Percentiles rank a stretch among this genome's conserved stretches.
phyloP scores from a whole-genome alignment of 495 filamentous ascomycete species.

The Ascobolus immersus region DNA sequence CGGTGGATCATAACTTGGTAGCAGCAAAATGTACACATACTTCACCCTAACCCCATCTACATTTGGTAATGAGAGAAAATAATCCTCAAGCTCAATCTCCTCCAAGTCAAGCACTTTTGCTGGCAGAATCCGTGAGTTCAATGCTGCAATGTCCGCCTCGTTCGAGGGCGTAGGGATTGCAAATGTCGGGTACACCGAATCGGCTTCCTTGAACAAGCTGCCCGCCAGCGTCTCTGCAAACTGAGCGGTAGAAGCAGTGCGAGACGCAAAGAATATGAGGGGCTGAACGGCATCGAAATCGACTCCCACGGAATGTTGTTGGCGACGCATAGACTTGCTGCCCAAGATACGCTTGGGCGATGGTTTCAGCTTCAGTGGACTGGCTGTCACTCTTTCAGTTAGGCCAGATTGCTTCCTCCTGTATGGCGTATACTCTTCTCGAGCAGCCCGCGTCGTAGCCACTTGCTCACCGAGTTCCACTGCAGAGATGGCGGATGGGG shows the following conservation, averaged over 20 bases:
- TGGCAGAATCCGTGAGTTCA: constrained; percentile 21
- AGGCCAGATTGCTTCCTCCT: too few relatives aligned
- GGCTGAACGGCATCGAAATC: constrained; percentile 33
- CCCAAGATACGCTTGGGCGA: constrained; percentile 28
- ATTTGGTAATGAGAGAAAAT: constrained; percentile 42
- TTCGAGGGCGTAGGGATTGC: constrained; percentile 18
- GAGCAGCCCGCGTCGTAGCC: too few relatives aligned
- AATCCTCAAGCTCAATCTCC: constrained; percentile 74
- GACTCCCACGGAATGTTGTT: constrained; percentile 8
- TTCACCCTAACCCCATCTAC: constrained; percentile 19
- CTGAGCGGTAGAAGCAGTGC: constrained; percentile 54
- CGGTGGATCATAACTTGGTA: constrained; percentile 52
- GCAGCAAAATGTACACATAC: constrained; percentile 56
- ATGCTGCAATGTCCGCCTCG: constrained; percentile 5
- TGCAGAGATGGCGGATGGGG: too few relatives aligned
- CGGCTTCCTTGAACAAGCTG: constrained; percentile 11
- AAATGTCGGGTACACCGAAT: constrained; percentile 9
- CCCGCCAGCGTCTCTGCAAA: constrained; percentile 28
- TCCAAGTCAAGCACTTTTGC: constrained; percentile 55
- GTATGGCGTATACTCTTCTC: too few relatives aligned
- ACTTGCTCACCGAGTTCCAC: too few relatives aligned
- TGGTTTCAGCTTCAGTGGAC: constrained; percentile 2
- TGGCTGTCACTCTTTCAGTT: constrained; percentile 5
- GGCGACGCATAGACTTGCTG: constrained; percentile 17
- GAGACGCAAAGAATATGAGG: constrained; percentile 65